Evolutionary conservation across 2,329 filamentous ascomycete genomes (phyloP).

Genomic region (Fusarium aywerte): DNA sequence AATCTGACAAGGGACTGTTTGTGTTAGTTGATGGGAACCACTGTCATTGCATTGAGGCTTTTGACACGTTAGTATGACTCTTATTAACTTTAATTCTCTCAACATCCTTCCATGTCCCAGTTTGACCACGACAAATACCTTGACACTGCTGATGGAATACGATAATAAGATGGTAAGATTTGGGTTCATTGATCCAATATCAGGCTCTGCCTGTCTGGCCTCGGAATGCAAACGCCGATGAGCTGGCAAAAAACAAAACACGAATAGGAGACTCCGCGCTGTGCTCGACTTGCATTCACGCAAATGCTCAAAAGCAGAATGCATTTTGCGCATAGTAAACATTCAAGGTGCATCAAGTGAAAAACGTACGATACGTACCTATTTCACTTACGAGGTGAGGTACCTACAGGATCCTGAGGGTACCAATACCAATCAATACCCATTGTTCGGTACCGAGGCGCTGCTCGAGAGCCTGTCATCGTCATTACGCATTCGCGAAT

Average conservation of each 20-base stretch:
- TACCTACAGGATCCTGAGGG: constrained; percentile 26
- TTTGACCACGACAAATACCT: background rate
- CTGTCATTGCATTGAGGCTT: constrained; percentile 10
- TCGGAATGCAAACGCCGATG: constrained; percentile 22
- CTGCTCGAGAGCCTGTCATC: constrained; percentile 27
- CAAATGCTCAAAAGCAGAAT: constrained; percentile 1
- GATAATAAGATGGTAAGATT: constrained; percentile 4
- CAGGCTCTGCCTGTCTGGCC: constrained; percentile 16
- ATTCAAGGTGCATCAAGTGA: background rate
- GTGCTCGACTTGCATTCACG: constrained; percentile 5
- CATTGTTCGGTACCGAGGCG: constrained; percentile 38
- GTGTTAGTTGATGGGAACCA: constrained; percentile 20
- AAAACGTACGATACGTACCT: constrained; percentile 17
- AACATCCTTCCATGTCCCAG: background rate
- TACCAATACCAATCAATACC: constrained; percentile 35
- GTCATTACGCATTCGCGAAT: constrained; percentile 41
- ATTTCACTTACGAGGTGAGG: background rate
- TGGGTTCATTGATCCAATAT: background rate
- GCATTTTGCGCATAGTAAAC: constrained; percentile 2
- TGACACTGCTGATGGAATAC: background rate
- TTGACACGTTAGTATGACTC: constrained; percentile 41
- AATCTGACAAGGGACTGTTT: constrained; percentile 7
- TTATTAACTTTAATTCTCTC: constrained; percentile 22
- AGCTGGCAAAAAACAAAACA: constrained; percentile 22
- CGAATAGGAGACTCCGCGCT: constrained; percentile 22